Percentiles rank a stretch among this genome's conserved stretches.
These are phyloP conservation scores for Zasmidium angulare DNA, from an alignment of 2,329 filamentous ascomycete genomes.

Conservation along the genomic window DNA sequence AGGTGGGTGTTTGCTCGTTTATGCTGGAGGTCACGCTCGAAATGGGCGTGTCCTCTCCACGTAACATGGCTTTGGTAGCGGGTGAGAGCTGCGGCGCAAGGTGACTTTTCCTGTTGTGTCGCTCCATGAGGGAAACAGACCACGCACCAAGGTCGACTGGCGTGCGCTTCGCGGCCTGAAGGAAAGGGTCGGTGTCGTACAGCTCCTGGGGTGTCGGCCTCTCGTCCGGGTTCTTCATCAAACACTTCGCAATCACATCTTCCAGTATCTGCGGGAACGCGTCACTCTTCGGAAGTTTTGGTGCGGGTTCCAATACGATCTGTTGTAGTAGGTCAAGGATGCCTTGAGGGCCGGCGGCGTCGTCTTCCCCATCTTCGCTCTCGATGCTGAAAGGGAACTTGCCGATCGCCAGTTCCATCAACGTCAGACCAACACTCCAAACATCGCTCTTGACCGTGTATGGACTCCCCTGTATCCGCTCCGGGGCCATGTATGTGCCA, in stretches of 20 bases:
- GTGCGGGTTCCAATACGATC: conserved; percentile 94
- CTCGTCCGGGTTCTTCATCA: conserved; percentile 84
- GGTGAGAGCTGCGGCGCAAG: conserved; percentile 78
- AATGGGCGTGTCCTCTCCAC: conserved; percentile 40
- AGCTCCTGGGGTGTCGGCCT: conserved; percentile 91
- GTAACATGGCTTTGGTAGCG: conserved; percentile 72
- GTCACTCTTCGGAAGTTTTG: conserved; percentile 91
- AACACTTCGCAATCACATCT: conserved; percentile 94
- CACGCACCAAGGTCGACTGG: conserved; percentile 91
- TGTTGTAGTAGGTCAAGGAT: conserved; percentile 95
- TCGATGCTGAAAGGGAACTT: conserved; percentile 94
- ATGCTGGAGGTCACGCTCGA: conserved; percentile 18
- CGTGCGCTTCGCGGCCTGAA: conserved; percentile 94
- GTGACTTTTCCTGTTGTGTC: conserved; percentile 93
- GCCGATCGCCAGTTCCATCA: conserved; percentile 97
- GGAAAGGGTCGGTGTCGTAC: conserved; percentile 88
- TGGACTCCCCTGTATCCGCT: conserved; percentile 93
- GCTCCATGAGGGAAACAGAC: conserved; percentile 91
- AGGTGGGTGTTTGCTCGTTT: conserved; percentile 29
- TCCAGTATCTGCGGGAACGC: conserved; percentile 94
- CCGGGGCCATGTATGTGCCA: conserved; percentile 98
- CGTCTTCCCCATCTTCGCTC: conserved; percentile 71
- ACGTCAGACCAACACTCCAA: conserved; percentile 91
- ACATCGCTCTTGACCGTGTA: conserved; percentile 99
- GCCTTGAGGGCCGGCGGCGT: conserved; percentile 74